These are phyloP conservation scores for Pterulicium gracile DNA, from an alignment of 1,284 basidiomycete species.

Conservation along the genomic window DNA sequence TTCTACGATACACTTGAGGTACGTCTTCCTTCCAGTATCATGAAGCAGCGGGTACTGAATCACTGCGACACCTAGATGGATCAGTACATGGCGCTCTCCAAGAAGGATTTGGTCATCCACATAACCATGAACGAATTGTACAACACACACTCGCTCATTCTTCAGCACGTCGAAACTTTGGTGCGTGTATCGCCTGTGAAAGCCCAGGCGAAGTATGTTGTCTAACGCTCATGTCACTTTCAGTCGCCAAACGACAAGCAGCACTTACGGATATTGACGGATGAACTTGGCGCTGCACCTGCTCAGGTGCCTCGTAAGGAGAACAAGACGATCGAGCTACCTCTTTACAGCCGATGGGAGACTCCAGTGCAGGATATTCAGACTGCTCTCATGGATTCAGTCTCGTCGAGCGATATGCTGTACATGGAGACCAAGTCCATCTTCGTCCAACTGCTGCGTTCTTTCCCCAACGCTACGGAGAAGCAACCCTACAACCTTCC, in stretches of 20 bases:
- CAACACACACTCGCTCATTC: constrained; percentile 91
- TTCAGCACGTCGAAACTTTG: constrained; percentile 91
- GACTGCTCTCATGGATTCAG: constrained; percentile 92
- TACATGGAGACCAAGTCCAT: constrained; percentile 99
- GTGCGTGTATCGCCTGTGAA: too few species aligned
- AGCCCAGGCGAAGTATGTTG: too few species aligned
- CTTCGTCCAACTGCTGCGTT: constrained; percentile 95
- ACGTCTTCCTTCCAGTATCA: too few species aligned
- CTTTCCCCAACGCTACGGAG: constrained; percentile 77
- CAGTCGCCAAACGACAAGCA: constrained; percentile 97
- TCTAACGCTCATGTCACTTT: too few species aligned
- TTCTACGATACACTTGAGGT: constrained; percentile 99
- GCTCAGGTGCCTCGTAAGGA: constrained; percentile 95
- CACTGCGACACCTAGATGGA: constrained; percentile 87
- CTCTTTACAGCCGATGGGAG: constrained; percentile 96
- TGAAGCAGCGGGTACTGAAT: too few species aligned
- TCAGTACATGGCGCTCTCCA: constrained; percentile 99
- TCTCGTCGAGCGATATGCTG: constrained; percentile 96
- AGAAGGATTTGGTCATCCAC: constrained; percentile 96
- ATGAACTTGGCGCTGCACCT: constrained; percentile 90
- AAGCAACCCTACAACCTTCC: constrained; percentile 84
- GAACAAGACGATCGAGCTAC: constrained; percentile 88
- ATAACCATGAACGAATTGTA: constrained; percentile 99
- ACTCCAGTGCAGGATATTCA: constrained; percentile 97
- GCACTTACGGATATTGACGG: constrained; percentile 90